Conservation (phyloP, 441 rosid genomes). For the Gossypium davidsonii region DNA sequence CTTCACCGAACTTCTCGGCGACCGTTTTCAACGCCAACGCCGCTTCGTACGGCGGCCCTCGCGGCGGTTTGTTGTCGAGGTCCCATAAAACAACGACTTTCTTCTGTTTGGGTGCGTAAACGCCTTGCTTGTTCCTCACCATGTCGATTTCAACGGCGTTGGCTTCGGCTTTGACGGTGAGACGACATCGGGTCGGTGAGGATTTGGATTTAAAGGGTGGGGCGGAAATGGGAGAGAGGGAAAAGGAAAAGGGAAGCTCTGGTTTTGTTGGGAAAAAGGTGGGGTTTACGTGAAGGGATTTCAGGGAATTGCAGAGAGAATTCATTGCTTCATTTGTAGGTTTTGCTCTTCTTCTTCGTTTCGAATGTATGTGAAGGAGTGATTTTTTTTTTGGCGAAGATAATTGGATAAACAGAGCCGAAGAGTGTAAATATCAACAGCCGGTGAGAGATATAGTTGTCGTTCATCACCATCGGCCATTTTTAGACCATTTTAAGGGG, state of each 20-base stretch:
- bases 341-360: background rate
- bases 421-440: background rate
- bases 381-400: background rate
- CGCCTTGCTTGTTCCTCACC: conserved; percentile 67
- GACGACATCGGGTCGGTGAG: conserved; percentile 7
- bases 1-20: conserved; percentile 60
- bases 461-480: background rate
- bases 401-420: background rate
- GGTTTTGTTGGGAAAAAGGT: conserved; percentile 11
- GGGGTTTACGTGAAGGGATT: conserved; percentile 25
- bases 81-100: conserved; percentile 86
- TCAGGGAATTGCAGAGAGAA: conserved; percentile 30
- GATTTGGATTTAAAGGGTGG: conserved; percentile 6
- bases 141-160: conserved; percentile 59
- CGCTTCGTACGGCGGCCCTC: conserved; percentile 77
- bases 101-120: conserved; percentile 54
- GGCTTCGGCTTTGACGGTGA: conserved; percentile 12
- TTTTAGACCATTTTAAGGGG: background rate
- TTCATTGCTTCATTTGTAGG: conserved; percentile 24
- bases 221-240: conserved; percentile 18
- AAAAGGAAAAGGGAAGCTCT: conserved; percentile 23
- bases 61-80: conserved; percentile 91
- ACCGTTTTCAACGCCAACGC: conserved; percentile 54
- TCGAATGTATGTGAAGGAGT: background rate
- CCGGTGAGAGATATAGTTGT: background rate